phyloP scores from a whole-genome alignment of 306 rosid genomes.

The Sphenostylis stenocarpa region DNA sequence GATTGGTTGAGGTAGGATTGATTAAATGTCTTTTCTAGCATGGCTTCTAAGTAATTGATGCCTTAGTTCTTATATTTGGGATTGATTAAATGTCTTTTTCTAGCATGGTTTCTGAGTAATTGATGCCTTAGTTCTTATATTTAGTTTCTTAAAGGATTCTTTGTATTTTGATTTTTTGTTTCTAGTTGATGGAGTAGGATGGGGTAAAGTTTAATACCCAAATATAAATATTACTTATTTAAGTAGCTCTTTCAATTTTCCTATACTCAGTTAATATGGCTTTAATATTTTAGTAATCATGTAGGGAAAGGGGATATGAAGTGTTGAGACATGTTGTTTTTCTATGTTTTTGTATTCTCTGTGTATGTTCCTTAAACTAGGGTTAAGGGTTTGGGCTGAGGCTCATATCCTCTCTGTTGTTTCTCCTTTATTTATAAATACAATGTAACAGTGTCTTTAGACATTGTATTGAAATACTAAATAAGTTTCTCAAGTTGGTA shows the following conservation, averaged over 20 bases:
- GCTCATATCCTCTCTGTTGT: too few relatives aligned
- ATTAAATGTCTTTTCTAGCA: background rate
- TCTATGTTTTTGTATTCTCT: too few relatives aligned
- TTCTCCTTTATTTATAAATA: too few relatives aligned
- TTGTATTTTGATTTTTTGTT: background rate
- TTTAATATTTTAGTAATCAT: background rate
- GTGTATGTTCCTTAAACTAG: too few relatives aligned
- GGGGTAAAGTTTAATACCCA: background rate
- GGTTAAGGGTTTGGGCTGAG: too few relatives aligned
- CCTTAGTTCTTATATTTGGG: background rate
- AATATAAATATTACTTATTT: background rate
- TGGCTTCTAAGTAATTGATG: background rate
- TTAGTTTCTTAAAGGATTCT: background rate
- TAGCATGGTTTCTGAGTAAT: background rate
- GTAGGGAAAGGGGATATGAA: background rate
- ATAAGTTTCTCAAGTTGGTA: too few relatives aligned
- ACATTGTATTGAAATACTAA: too few relatives aligned
- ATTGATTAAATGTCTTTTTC: background rate
- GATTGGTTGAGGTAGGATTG: background rate
- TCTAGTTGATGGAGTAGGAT: background rate
- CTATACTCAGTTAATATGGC: background rate
- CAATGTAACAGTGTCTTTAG: too few relatives aligned
- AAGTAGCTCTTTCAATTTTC: background rate
- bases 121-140: background rate
- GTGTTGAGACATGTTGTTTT: too few relatives aligned